Evolutionary conservation across 331 rosid genomes (phyloP).

Genomic region (Cucumis variabilis): DNA sequence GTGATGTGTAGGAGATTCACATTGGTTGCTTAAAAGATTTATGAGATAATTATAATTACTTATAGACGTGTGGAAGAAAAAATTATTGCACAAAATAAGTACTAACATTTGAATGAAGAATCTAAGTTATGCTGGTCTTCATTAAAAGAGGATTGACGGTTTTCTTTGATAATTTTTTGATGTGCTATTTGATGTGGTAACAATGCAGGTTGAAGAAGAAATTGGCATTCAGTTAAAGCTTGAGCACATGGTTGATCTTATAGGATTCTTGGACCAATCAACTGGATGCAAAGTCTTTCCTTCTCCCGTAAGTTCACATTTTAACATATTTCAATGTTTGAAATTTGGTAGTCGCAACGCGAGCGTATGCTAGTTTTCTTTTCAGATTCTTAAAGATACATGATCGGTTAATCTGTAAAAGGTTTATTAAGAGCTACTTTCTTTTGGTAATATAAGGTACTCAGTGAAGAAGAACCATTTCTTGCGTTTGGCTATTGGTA

Average conservation of each 20-base stretch:
- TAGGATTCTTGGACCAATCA: constrained; percentile 74
- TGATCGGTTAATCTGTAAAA: background rate
- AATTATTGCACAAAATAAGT: background rate
- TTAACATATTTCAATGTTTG: background rate
- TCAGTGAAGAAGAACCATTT: background rate
- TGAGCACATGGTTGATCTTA: constrained; percentile 82
- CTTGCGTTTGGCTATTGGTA: too few species aligned
- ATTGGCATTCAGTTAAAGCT: constrained; percentile 72
- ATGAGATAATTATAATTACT: too few species aligned
- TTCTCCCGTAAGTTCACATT: constrained; percentile 60
- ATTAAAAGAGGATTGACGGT: background rate
- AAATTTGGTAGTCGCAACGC: background rate
- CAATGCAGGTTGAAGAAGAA: constrained; percentile 87
- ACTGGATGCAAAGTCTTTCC: constrained; percentile 82
- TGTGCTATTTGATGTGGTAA: background rate
- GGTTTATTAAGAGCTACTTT: background rate
- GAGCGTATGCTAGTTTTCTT: background rate
- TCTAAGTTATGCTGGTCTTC: constrained; percentile 3
- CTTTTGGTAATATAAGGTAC: background rate
- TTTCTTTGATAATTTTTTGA: background rate
- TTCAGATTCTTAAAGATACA: background rate
- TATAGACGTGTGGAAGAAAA: background rate
- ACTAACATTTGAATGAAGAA: background rate
- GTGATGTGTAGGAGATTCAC: too few species aligned
- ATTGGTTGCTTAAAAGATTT: too few species aligned